Conservation (phyloP, 2,329 filamentous ascomycete genomes). For the Nannizziopsis barbatae region DNA sequence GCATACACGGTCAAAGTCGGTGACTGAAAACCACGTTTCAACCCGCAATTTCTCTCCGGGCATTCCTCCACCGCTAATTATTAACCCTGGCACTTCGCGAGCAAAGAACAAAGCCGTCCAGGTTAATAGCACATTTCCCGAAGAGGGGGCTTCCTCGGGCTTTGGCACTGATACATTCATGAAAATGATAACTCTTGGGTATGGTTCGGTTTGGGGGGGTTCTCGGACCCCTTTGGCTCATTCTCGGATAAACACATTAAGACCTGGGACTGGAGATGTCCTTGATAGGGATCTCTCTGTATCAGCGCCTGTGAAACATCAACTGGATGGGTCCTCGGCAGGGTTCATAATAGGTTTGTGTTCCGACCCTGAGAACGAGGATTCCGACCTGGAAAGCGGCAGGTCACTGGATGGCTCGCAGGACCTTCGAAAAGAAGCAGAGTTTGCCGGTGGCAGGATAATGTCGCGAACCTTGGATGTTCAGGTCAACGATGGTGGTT, state of each 20-base stretch:
- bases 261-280: constrained; percentile 13
- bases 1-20: constrained; percentile 6
- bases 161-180: constrained; percentile 37
- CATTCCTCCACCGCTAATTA: constrained; percentile 36
- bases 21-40: background rate
- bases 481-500: background rate
- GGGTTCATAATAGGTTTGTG: constrained; percentile 36
- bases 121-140: constrained; percentile 9
- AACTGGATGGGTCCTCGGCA: constrained; percentile 22
- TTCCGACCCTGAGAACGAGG: constrained; percentile 32
- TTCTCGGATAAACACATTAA: constrained; percentile 21
- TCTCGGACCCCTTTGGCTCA: constrained; percentile 22
- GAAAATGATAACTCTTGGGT: constrained; percentile 41
- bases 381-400: constrained; percentile 24
- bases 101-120: constrained; percentile 1
- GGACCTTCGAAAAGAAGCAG: background rate
- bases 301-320: constrained; percentile 18
- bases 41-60: constrained; percentile 24
- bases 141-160: constrained; percentile 16
- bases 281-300: constrained; percentile 1
- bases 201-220: constrained; percentile 39
- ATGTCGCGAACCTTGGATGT: constrained; percentile 7
- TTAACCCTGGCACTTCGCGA: constrained; percentile 12
- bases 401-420: background rate
- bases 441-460: background rate